Evolutionary conservation across 1,284 basidiomycete genomes (phyloP).

Genomic region (Marasmius tenuissimus): DNA sequence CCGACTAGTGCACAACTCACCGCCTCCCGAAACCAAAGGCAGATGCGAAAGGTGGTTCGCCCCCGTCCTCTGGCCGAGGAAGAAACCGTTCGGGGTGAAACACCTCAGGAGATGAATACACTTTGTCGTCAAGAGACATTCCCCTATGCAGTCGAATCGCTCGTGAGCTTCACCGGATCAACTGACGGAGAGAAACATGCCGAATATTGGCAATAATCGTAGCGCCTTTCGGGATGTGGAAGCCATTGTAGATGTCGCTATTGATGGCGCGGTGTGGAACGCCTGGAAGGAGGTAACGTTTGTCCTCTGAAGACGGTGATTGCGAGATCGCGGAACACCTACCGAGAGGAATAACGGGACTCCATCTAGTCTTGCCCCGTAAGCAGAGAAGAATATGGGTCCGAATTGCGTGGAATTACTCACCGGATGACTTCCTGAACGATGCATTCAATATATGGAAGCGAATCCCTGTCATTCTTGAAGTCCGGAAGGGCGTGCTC

Average conservation of each 20-base stretch:
- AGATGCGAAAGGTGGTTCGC: not conserved
- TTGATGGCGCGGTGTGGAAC: conserved; percentile 1
- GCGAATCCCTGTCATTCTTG: conserved; percentile 3
- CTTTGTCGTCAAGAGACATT: conserved; percentile 1
- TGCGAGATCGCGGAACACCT: no score
- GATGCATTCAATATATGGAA: conserved; percentile 3
- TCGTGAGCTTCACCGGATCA: not conserved
- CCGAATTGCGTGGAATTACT: not conserved
- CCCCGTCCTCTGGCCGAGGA: not conserved
- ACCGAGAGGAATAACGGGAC: no score
- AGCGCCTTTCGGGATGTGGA: not conserved
- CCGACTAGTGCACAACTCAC: not conserved
- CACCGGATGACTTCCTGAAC: not conserved
- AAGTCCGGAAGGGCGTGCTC: not conserved
- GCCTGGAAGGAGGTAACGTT: not conserved
- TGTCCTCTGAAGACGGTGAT: no score
- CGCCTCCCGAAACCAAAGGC: conserved; percentile 6
- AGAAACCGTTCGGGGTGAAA: conserved; percentile 1
- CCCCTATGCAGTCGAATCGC: not conserved
- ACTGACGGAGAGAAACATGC: not conserved
- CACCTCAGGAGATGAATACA: not conserved
- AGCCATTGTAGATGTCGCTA: conserved; percentile 3
- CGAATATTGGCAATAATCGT: not conserved
- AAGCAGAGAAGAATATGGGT: no score
- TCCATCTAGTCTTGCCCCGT: no score